Evolutionary conservation across 768 basidiomycete species (phyloP), one percentile per base, ranked within the genome.

Genomic region (Kwoniella europaea): DNA sequence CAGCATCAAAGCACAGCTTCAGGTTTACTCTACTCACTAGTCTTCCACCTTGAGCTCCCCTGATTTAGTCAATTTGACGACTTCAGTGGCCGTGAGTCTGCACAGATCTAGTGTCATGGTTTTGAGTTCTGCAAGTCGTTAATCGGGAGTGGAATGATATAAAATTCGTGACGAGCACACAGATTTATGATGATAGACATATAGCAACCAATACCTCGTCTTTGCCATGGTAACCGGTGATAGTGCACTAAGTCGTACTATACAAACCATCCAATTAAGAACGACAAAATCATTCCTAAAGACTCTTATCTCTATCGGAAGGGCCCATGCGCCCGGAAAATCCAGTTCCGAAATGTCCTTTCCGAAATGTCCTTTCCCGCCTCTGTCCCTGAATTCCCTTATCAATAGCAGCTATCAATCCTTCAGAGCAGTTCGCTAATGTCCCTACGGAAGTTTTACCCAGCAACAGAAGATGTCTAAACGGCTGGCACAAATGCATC

Each of bases 11-110:
- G 6, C 4, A 61, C 42, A 10, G 52, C 22, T 65, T n/a, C 35
- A 12, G 7, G 10, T 13, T n/a, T 7, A 5, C 4, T 10, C 27
- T 18, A 71, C 73, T 68, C 63, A 72, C 74, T 80, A 80, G 1
- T 77, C 67, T 41, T 67, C 71, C 22, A 74, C 74, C 3, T 72
- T 63, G 43, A 81, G 24, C 64, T 74, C 41, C 43, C 74, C 74
- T 1, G 58, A 61, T 2, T 27, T 50, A 22, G 73, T 74, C 22
- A 74, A 58, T 9, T 42, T 67, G 43, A 63, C 71, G 16, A 77
- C 73, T 65, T 77, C 76, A 3, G 76, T 52, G 13, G 74, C 77
- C 13, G 76, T 57, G 22, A 81, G 67, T 27, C 67, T 63, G 68
- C 57, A 71, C 16, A 79, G 71, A 7, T 69, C 65, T 52, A 52